Evolutionary conservation across 2,329 filamentous ascomycete species (phyloP).

Genomic region (Alternaria burnsii): DNA sequence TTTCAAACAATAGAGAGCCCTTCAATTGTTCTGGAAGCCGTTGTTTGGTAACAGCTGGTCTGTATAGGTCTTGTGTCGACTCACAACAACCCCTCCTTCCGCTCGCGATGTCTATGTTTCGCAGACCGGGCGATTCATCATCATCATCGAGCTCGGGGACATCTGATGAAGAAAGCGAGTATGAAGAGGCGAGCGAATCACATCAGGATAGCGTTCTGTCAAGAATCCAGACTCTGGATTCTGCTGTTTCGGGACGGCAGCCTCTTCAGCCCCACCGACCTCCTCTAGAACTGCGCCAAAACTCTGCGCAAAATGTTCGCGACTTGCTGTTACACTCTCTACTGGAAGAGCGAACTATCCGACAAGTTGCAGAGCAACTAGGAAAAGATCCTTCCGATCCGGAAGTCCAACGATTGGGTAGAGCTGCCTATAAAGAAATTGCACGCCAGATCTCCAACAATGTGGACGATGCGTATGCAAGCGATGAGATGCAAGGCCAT

Average conservation of each 20-base stretch:
- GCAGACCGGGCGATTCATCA: conserved; percentile 45
- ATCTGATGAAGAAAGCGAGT: conserved; percentile 30
- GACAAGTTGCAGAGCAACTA: conserved; percentile 50
- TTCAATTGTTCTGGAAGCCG: conserved; percentile 2
- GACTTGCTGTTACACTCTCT: conserved; percentile 57
- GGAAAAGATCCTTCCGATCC: conserved; percentile 44
- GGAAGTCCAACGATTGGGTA: conserved; percentile 49
- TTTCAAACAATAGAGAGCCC: conserved; percentile 5
- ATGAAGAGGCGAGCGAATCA: conserved; percentile 25
- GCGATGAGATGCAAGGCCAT: conserved; percentile 48
- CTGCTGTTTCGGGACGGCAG: conserved; percentile 27
- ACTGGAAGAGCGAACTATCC: conserved; percentile 55
- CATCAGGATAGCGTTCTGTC: conserved; percentile 34
- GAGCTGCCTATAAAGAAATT: conserved; percentile 51
- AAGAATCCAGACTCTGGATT: conserved; percentile 41
- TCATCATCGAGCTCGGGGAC: conserved; percentile 38
- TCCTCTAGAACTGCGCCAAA: conserved; percentile 27
- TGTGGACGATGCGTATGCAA: conserved; percentile 50
- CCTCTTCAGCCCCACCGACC: conserved; percentile 18
- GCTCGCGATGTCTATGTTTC: conserved; percentile 45
- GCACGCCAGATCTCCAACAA: conserved; percentile 50
- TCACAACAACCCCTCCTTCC: conserved; percentile 2
- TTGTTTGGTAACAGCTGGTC: not conserved
- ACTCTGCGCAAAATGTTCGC: conserved; percentile 38
- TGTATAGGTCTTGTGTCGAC: not conserved